A percentile compares a stretch with the other conserved stretches of the same genome.
Evolutionary conservation across 2,329 filamentous ascomycete genomes (phyloP).

Genomic region (Diaporthe eres): DNA sequence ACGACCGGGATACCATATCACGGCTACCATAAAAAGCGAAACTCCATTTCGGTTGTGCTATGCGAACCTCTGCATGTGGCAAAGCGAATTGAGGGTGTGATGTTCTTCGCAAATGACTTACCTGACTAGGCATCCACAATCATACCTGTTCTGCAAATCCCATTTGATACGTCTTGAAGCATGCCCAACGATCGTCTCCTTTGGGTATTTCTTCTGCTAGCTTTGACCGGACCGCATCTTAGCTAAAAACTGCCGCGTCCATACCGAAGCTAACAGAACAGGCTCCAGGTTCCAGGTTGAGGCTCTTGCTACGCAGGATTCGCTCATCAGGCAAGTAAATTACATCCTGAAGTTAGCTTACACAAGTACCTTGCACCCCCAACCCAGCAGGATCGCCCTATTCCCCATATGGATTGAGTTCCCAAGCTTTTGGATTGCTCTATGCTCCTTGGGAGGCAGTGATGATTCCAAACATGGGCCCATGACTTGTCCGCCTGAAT

Average conservation of each 20-base stretch:
- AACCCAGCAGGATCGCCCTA: constrained; percentile 8
- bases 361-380: constrained; percentile 11
- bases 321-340: neutral
- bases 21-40: neutral
- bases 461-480: neutral
- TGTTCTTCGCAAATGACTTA: neutral
- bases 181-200: too few relatives aligned
- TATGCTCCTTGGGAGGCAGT: neutral
- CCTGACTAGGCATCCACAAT: neutral
- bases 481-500: neutral
- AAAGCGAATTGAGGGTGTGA: neutral
- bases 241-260: neutral
- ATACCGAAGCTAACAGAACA: neutral
- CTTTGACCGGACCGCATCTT: neutral
- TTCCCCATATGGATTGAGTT: neutral
- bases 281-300: neutral
- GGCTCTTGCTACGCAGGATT: neutral
- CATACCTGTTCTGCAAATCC: neutral
- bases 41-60: too few relatives aligned
- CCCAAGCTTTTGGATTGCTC: neutral
- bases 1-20: neutral
- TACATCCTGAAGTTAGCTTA: neutral
- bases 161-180: neutral
- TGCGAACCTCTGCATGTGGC: neutral
- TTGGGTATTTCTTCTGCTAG: neutral